Base-by-base conservation (phyloP, 768 basidiomycete genomes). In the Crassisporium funariophilum region DNA sequence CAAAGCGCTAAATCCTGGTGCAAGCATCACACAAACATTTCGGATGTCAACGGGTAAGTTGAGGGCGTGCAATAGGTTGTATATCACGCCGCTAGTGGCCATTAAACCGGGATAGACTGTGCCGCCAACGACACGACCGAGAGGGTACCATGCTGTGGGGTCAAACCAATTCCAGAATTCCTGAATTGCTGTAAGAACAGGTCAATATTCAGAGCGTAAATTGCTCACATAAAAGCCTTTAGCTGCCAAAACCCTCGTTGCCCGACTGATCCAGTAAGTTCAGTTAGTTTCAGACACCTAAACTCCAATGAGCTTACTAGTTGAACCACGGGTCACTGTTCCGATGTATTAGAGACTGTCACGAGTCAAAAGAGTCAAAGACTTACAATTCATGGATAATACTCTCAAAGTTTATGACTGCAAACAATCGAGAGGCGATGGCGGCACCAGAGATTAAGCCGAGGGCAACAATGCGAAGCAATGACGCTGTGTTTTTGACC, bases 151-250 rank as follows among this genome's bases (percentile, higher is more conserved):
- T 56, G 95, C 95, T 3, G 95, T 97, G 16, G 95, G 95, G 69
- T 99, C 97, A 64, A 99, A 99, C 97, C 97, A 99, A 63, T 99
- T 99, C 97, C 97, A 99, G 72, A 99, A 98, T 84, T 90, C 95
- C 93, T 97, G 52, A 42, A 4, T 11, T 35, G 4, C 24, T 46
- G 39, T 27, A 13, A 33, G n/a, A 7, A 16, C 17, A 20, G 4
- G 9, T 52, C n/a, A 41, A 24, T 21, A 27, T 17, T 17, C 44
- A 25, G 7, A 16, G 23, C 23, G 4, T 13, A 9, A 44, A 16
- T 13, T 1, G 72, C 90, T 47, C 54, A 95, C 95, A 75, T 98
- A 95, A 73, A 99, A 98, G 13, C 97, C 97, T 58, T 98, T 77
- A 9, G 89, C 81, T 20, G 94, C 90, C 35, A 99, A 74, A 11